A percentile compares a stretch with the other conserved stretches of the same genome.
phyloP scores from a whole-genome alignment of 2,329 filamentous ascomycete species.

The Diaporthe sp. region DNA sequence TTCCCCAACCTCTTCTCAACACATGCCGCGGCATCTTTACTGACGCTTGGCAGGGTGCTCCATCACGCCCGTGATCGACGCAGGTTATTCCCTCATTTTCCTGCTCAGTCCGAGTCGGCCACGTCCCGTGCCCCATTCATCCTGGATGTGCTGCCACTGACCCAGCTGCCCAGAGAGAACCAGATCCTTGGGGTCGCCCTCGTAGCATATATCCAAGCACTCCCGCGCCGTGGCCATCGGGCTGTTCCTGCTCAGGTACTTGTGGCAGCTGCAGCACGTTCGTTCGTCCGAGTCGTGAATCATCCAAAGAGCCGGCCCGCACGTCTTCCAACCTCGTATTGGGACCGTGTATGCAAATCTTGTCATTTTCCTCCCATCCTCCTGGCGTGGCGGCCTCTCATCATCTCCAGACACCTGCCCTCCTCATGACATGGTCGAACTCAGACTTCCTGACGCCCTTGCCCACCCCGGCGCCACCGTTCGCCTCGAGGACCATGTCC shows the following conservation, averaged over 20 bases:
- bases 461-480: conserved; percentile 80
- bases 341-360: neutral
- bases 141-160: neutral
- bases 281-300: neutral
- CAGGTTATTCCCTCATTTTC: neutral
- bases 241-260: neutral
- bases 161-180: neutral
- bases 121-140: neutral
- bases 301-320: neutral
- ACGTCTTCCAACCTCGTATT: neutral
- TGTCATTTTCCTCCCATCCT: neutral
- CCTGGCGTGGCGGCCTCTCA: neutral
- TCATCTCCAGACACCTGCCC: conserved; percentile 91
- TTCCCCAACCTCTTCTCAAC: neutral
- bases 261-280: neutral
- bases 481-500: conserved; percentile 97
- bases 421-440: conserved; percentile 87
- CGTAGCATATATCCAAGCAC: neutral
- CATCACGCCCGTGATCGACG: neutral
- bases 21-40: neutral
- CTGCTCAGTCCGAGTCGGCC: neutral
- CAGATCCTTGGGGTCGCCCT: too few relatives aligned
- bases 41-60: neutral
- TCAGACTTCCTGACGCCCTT: conserved; percentile 82
- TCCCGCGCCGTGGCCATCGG: neutral